Evolutionary conservation across 495 filamentous ascomycete genomes (phyloP).

Genomic region (Xylaria cubensis): DNA sequence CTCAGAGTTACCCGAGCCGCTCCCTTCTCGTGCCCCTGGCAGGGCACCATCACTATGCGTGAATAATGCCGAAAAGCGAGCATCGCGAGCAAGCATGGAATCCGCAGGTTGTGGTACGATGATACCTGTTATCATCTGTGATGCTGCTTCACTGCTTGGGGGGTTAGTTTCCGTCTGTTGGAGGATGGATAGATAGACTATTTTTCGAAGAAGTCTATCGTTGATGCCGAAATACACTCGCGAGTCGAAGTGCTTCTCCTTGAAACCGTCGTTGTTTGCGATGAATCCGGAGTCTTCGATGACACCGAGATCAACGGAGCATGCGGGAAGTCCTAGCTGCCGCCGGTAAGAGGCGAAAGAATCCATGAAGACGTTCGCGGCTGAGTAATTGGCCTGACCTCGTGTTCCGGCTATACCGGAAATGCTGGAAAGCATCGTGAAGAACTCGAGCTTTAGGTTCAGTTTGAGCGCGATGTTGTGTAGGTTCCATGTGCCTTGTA

Average conservation of each 20-base stretch:
- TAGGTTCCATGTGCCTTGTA: conserved; percentile 60
- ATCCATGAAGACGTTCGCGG: conserved; percentile 65
- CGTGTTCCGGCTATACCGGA: conserved; percentile 61
- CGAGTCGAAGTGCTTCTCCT: background rate
- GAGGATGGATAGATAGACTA: background rate
- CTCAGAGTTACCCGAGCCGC: background rate
- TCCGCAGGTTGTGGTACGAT: background rate
- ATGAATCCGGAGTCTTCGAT: conserved; percentile 61
- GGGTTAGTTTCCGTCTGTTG: background rate
- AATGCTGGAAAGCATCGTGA: conserved; percentile 65
- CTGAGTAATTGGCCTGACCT: conserved; percentile 64
- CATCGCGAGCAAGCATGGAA: background rate
- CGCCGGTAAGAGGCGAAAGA: conserved; percentile 53
- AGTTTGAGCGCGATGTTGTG: conserved; percentile 52
- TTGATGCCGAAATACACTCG: background rate
- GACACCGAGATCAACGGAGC: conserved; percentile 59
- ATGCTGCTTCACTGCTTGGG: background rate
- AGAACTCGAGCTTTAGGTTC: conserved; percentile 63
- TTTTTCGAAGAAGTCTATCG: background rate
- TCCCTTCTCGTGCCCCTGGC: background rate
- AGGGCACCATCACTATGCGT: background rate
- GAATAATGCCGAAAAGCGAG: conserved; percentile 1
- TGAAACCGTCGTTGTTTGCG: conserved; percentile 28
- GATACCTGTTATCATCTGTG: background rate
- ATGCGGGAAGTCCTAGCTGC: conserved; percentile 47